Percentiles rank a stretch among this genome's conserved stretches.
Evolutionary conservation across 2,329 filamentous ascomycete species (phyloP).

Genomic region (Phyllosticta paracitricarpa): DNA sequence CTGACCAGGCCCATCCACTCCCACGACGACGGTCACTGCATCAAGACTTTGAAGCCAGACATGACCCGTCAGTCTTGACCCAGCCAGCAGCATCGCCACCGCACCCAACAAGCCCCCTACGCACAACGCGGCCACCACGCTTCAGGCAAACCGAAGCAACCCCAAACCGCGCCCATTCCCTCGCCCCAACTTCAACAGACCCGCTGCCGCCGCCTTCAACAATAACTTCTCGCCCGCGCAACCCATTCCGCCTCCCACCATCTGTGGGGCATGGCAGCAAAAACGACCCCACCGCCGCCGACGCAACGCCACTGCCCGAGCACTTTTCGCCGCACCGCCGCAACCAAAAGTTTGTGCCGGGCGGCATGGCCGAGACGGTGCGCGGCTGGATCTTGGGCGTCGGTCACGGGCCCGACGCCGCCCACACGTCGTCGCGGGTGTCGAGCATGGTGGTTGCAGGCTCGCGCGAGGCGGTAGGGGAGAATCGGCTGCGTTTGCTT

Average conservation of each 20-base stretch:
- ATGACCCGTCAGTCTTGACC: neutral
- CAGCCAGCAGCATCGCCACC: neutral
- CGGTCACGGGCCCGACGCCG: constrained; percentile 10
- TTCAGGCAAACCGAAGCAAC: neutral
- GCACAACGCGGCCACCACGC: neutral
- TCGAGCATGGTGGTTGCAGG: constrained; percentile 12
- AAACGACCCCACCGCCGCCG: neutral
- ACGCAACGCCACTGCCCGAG: constrained; percentile 33
- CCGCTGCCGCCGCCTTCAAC: neutral
- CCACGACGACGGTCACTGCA: neutral
- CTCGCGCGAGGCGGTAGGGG: neutral
- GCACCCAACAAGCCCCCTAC: neutral
- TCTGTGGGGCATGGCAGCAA: neutral
- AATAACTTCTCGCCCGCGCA: neutral
- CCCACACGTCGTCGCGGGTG: neutral
- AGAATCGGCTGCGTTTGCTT: constrained; percentile 1
- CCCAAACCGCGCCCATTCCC: neutral
- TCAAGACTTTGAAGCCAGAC: neutral
- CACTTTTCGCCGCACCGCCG: constrained; percentile 45
- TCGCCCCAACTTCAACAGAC: neutral
- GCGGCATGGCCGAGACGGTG: constrained; percentile 40
- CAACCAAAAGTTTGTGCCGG: constrained; percentile 38
- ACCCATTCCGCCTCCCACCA: constrained; percentile 5
- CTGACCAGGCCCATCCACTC: neutral
- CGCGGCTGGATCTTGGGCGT: constrained; percentile 42